A percentile compares a stretch with the other conserved stretches of the same genome.
These are phyloP conservation scores for Nemania sp. DNA, from an alignment of 2,329 filamentous ascomycete species.

Conservation along the genomic window DNA sequence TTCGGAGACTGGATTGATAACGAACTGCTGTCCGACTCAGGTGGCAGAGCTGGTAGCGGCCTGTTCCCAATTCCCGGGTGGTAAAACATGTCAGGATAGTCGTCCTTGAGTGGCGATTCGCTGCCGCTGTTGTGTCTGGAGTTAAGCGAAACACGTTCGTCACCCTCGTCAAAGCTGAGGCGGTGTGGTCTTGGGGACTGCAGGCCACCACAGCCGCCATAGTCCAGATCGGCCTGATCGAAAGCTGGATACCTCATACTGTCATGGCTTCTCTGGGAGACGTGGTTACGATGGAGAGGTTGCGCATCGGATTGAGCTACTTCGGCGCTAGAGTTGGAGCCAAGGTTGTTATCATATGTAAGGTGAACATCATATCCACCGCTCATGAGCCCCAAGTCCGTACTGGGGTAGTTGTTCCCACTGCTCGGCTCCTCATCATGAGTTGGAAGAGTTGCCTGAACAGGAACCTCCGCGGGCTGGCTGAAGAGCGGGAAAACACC, in stretches of 20 bases:
- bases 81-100: conserved; percentile 90
- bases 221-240: conserved; percentile 75
- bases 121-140: conserved; percentile 61
- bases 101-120: conserved; percentile 69
- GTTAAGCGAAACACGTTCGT: conserved; percentile 68
- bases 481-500: conserved; percentile 53
- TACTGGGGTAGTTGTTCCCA: conserved; percentile 71
- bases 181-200: conserved; percentile 73
- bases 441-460: conserved; percentile 46
- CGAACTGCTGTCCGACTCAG: conserved; percentile 64
- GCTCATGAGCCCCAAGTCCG: conserved; percentile 75
- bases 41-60: conserved; percentile 65
- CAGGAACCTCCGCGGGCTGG: conserved; percentile 43
- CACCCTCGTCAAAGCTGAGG: conserved; percentile 89
- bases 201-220: conserved; percentile 85
- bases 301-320: conserved; percentile 50
- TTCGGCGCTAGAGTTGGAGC: conserved; percentile 44
- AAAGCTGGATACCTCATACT: conserved; percentile 49
- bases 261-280: conserved; percentile 45
- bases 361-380: conserved; percentile 66
- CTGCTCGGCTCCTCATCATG: conserved; percentile 61
- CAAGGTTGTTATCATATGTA: conserved; percentile 53
- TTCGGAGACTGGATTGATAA: conserved; percentile 52
- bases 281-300: conserved; percentile 46
- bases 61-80: conserved; percentile 75